These are phyloP conservation scores for Hyaloscypha finlandica DNA, from an alignment of 495 filamentous ascomycete species.

Conservation along the genomic window DNA sequence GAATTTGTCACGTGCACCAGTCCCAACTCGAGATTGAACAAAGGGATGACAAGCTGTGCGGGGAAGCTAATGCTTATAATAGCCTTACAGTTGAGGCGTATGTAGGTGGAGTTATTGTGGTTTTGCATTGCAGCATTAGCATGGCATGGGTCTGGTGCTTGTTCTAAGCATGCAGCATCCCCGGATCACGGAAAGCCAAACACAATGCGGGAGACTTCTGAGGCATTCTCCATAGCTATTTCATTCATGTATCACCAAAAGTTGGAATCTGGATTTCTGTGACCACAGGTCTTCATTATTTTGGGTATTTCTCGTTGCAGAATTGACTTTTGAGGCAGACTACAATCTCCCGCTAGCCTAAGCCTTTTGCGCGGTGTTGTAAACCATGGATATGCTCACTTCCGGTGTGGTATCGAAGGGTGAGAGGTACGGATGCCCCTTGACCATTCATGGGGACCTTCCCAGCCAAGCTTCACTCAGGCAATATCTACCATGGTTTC, in stretches of 20 bases:
- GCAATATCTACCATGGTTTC: background rate
- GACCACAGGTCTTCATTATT: background rate
- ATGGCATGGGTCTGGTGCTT: too few species aligned
- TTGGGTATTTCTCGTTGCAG: slow-evolving; percentile 5
- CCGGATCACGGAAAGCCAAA: too few species aligned
- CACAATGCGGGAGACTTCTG: background rate
- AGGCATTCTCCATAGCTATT: background rate
- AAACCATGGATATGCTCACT: background rate
- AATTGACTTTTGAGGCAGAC: background rate
- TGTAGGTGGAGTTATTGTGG: too few species aligned
- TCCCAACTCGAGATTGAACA: background rate
- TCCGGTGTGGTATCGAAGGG: background rate
- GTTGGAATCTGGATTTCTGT: background rate
- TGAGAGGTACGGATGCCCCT: background rate
- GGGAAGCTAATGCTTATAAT: too few species aligned
- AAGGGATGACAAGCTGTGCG: background rate
- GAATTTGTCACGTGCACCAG: background rate
- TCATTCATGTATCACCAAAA: background rate
- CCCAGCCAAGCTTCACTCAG: background rate
- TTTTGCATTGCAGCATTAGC: too few species aligned
- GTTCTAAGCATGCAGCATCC: too few species aligned
- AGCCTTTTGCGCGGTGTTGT: background rate
- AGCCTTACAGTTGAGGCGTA: too few species aligned
- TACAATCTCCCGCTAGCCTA: background rate
- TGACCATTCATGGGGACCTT: background rate